A percentile compares a stretch with the other conserved stretches of the same genome.
Conservation (phyloP, 352 stramenopile genomes). For the Pythium coloratum region DNA sequence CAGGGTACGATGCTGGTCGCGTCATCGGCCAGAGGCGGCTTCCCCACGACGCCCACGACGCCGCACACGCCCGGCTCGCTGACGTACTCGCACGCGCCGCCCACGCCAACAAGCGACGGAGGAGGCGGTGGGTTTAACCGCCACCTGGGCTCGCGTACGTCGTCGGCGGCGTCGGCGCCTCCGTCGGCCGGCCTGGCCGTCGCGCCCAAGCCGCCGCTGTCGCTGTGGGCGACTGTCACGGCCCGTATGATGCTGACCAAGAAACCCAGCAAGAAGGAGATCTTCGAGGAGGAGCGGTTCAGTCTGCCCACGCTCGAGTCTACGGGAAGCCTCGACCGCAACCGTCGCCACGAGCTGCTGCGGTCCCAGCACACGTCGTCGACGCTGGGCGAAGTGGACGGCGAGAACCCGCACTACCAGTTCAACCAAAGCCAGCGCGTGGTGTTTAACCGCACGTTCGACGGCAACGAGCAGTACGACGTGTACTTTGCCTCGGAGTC, state of each 20-base stretch:
- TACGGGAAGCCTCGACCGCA: conserved; percentile 23
- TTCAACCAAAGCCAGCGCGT: conserved; percentile 20
- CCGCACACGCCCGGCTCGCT: conserved; percentile 16
- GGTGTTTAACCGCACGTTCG: conserved; percentile 19
- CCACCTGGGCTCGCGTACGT: background rate
- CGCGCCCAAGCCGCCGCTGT: conserved; percentile 10
- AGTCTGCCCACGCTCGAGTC: conserved; percentile 56
- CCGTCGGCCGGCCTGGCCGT: conserved; percentile 11
- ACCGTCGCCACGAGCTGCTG: conserved; percentile 10
- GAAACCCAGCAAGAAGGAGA: conserved; percentile 43
- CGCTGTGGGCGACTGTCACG: conserved; percentile 22
- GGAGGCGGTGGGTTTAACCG: background rate
- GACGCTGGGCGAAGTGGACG: conserved; percentile 14
- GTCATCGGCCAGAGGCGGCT: conserved; percentile 9
- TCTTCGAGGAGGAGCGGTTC: conserved; percentile 56
- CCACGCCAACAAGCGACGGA: conserved; percentile 19
- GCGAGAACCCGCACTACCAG: conserved; percentile 15
- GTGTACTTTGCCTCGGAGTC: conserved; percentile 30
- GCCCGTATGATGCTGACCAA: conserved; percentile 31
- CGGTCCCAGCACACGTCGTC: conserved; percentile 20
- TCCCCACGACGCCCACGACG: conserved; percentile 16
- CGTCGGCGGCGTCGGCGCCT: background rate
- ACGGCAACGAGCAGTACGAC: conserved; percentile 25
- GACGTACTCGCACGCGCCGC: background rate
- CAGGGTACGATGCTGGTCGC: conserved; percentile 22